These are phyloP conservation scores for Leishmania guyanensis DNA, from an alignment of 208 protist species.

Conservation along the genomic window DNA sequence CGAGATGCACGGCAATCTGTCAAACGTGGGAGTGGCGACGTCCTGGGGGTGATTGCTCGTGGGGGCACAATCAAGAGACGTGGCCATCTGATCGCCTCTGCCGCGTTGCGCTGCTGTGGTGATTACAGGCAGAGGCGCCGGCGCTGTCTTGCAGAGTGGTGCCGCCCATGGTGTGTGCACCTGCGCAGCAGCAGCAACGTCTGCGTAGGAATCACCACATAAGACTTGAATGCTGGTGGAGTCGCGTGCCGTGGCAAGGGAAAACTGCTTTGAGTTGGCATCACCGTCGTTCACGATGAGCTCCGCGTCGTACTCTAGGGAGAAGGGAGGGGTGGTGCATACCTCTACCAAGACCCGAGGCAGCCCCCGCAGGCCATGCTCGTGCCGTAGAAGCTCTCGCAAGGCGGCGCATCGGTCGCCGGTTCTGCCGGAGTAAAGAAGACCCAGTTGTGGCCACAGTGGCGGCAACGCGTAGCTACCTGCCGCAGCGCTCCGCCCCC, in stretches of 20 bases:
- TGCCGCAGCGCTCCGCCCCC: background rate
- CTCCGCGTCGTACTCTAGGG: slow-evolving; percentile 12
- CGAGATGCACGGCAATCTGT: background rate
- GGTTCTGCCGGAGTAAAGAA: background rate
- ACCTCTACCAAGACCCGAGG: slow-evolving; percentile 5
- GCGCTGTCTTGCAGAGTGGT: slow-evolving; percentile 5
- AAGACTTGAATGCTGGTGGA: slow-evolving; percentile 3
- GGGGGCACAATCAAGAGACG: background rate
- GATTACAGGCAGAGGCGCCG: too few species aligned
- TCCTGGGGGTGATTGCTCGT: background rate
- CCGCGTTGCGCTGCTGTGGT: background rate
- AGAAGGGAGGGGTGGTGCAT: background rate
- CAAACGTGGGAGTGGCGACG: background rate
- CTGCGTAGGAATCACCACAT: slow-evolving; percentile 7
- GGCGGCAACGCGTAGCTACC: slow-evolving; percentile 14
- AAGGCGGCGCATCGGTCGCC: background rate
- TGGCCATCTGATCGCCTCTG: background rate
- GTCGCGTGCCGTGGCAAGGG: background rate
- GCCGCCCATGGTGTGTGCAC: slow-evolving; percentile 20
- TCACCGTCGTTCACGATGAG: background rate
- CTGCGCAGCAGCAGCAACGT: slow-evolving; percentile 14
- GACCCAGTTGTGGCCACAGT: slow-evolving; percentile 20
- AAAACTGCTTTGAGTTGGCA: background rate
- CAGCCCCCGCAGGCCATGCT: slow-evolving; percentile 6
- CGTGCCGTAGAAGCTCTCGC: slow-evolving; percentile 8